Base-by-base conservation (phyloP, 257 asterid genomes). In the Solanum pimpinellifolium region DNA sequence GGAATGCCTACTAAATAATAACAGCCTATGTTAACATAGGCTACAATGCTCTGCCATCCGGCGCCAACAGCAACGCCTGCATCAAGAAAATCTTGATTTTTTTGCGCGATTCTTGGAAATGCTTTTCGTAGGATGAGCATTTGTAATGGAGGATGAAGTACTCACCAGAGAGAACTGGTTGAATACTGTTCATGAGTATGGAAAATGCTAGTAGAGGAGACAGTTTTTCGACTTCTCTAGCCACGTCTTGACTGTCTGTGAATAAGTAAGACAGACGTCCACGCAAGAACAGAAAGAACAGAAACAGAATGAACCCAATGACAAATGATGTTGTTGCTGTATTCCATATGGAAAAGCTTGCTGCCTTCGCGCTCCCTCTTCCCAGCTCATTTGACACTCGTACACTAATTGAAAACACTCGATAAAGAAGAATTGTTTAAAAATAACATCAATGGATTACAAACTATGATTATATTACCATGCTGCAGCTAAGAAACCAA, bases 161-260 rank as follows among this genome's bases (percentile, higher is more conserved):
- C n/a, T 78, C 86, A 91, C 95, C 95, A 29, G 94, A 93, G 33
- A 93, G 93, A 49, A 92, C 92, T 3, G 92, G 94, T 72, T 93
- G 94, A 29, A 92, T 83, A 68, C 94, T 89, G 88, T 92, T 93
- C 66, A 93, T 86, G 47, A 91, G 90, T 75, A 92, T 87, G 75
- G 95, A 90, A 70, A 91, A 84, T 2, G 93, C 92, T 65, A 93
- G 52, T 13, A 92, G 89, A 62, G 91, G 91, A 1, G 93, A 90
- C 83, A 93, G 25, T 46, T 37, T 78, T 73, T 83, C 90, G 2
- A 90, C 94, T 8, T 87, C 87, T 7, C 83, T 14, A 39, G 89
- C 89, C 68, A 93, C 93, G 2, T 88, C 90, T 9, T 31, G 41
- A 46, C 68, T 90, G 11, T 90, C 85, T 18, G 92, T 85, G 91